Base-by-base conservation (phyloP, 2,329 filamentous ascomycete species). In the Neonectria sp. region DNA sequence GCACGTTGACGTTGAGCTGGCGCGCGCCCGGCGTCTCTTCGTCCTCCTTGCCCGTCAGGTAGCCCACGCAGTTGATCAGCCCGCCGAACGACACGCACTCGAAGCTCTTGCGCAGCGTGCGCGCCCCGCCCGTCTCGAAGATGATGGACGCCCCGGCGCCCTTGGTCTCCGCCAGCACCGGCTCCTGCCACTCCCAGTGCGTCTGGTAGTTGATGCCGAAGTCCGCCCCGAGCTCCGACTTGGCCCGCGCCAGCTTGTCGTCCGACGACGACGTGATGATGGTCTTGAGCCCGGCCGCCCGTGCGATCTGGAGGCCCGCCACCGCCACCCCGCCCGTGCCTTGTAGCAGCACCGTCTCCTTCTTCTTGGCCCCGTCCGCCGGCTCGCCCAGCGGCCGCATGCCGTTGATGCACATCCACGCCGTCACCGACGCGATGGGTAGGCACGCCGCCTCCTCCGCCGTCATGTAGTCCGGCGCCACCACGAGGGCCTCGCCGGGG, bases 351-450 rank as follows among this genome's bases (percentile, higher is more conserved):
- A 89, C 83, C 1, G 81, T 81, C 27, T 74, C 68, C 52, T 63
- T 61, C 61, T 72, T 66, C 31, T 72, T 72, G 24, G 27, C 25
- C 0, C 68, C 64, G 25, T 78, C 75, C 21, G 75, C 63, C 4
- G 84, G 82, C 58, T 87, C 79, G 0, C 87, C 88, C 0, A 88
- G 73, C 0, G 88, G 86, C 29, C 86, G 81, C 81, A 89, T 86
- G 52, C 87, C 86, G 77, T 91, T 91, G 71, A 92, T 82, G 9
- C 87, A 83, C 87, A 89, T 91, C 89, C 88, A 91, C 0, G 90
- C 90, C 2, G 90, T 92, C 33, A 91, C 83, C 1, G 84, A 85
- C 0, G 90, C 89, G 67, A 91, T 88, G 8, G 90, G 89, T 6
- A 92, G 76, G 49, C 87, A 89, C 24, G 83, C 82, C 0, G 89